Base-by-base conservation (phyloP, 2,329 filamentous ascomycete genomes). In the Clonostachys byssicola region DNA sequence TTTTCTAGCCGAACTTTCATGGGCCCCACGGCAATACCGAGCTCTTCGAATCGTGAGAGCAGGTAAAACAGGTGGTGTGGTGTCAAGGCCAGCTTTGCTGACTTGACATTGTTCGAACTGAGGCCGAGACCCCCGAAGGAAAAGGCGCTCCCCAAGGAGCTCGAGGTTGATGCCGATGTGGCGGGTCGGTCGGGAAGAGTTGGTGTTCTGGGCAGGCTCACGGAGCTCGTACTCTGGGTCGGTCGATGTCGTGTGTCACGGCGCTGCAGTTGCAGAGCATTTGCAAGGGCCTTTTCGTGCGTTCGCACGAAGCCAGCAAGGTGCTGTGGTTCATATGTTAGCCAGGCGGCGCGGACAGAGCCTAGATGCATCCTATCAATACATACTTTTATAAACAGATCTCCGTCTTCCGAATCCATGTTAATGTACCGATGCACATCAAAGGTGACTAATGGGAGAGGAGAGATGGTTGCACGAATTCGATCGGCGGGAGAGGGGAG, bases 1-100 rank as follows among this genome's bases (percentile, higher is more conserved):
- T 95, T 96, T 69, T 99, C 94, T 56, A 97, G 73, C 34, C 94
- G 87, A 51, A 99, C 85, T 62, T 94, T 96, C 92, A 96, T 96
- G 34, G 92, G 91, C 5, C 94, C 94, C 52, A 97, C 91, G 52
- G 86, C 79, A 55, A 97, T 94, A 50, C 85, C 84, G 50, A 97
- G 78, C 53, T 96, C 92, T 71, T 96, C 92, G 67, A 97, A 96
- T 47, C 91, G 89, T 48, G 91, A 96, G 47, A 99, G 81, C 34
- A 99, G 81, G 65, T 96, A 99, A 74, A 96, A 97, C 33, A 99
- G 82, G 65, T 99, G 94, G 62, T 99, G 94, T 17, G 94, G 89
- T 12, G 94, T 97, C 53, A 99, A 78, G 38, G 91, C 91, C 55
- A 99, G 75, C 71, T 95, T 96, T 39, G 89, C 89, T 17, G 92